These are phyloP conservation scores for Pistacia vera DNA, from an alignment of 345 rosid species.

Conservation along the genomic window DNA sequence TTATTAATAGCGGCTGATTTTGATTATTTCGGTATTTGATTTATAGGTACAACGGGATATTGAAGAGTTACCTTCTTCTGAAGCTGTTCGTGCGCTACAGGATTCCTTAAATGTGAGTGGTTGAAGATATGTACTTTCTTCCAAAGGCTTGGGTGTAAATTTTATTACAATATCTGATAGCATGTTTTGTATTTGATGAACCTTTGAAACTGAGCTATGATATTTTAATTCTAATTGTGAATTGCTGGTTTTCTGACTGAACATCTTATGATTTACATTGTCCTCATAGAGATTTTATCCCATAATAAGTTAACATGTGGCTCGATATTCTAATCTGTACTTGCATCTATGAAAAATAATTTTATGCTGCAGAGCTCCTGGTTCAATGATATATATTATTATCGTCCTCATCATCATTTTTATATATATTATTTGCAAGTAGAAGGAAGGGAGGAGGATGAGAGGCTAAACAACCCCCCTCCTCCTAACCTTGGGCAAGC, in stretches of 20 bases:
- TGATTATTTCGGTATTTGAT: slow-evolving; percentile 20
- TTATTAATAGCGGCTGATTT: slow-evolving; percentile 5
- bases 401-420: neutral
- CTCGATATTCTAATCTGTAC: neutral
- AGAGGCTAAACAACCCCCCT: neutral
- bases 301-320: neutral
- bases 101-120: slow-evolving; percentile 81
- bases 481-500: neutral
- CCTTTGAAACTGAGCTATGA: slow-evolving; percentile 7
- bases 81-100: slow-evolving; percentile 82
- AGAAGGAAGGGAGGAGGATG: neutral
- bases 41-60: slow-evolving; percentile 93
- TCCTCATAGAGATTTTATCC: neutral
- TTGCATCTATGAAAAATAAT: neutral
- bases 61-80: slow-evolving; percentile 93
- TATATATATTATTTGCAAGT: neutral
- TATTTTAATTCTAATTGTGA: neutral
- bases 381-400: neutral
- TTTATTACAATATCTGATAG: neutral
- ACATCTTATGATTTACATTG: neutral
- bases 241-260: neutral
- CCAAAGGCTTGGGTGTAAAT: slow-evolving; percentile 12
- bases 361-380: neutral
- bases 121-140: slow-evolving; percentile 8
- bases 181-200: neutral